Conservation (phyloP, 306 rosid genomes). For the Cicer cuneatum region DNA sequence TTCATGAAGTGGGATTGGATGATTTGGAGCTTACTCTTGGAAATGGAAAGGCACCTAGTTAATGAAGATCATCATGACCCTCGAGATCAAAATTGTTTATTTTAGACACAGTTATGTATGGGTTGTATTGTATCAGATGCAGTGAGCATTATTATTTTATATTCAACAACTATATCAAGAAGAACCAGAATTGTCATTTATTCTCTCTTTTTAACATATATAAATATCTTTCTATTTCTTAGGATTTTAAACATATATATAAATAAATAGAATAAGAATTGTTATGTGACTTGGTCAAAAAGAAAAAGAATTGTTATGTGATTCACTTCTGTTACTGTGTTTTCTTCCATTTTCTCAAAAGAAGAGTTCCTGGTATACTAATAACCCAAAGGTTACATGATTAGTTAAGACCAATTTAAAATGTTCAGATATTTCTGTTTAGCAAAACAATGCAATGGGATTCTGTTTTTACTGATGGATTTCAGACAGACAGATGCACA, state of each 20-base stretch:
- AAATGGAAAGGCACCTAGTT: constrained; percentile 59
- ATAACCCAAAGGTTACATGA: constrained; percentile 3
- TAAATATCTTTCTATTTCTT: neutral
- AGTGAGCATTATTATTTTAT: no score
- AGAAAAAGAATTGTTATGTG: neutral
- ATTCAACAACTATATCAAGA: neutral
- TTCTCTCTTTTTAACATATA: neutral
- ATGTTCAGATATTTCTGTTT: constrained; percentile 6
- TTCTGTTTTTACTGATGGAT: neutral
- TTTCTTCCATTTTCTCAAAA: constrained; percentile 12
- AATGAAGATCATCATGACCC: neutral
- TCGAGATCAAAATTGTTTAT: no score
- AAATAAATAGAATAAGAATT: neutral
- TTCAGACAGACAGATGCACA: neutral
- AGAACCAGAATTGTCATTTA: neutral
- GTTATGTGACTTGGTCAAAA: neutral
- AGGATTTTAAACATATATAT: constrained; percentile 1
- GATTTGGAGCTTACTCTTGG: constrained; percentile 98
- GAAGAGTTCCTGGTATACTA: constrained; percentile 2
- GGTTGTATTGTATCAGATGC: no score
- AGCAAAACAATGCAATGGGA: constrained; percentile 34
- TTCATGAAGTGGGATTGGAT: constrained; percentile 88
- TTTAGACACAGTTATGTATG: no score
- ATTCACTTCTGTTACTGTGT: neutral
- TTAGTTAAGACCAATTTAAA: constrained; percentile 33